Evolutionary conservation across 257 asterid species (phyloP).

Genomic region (Marsdenia floribunda): DNA sequence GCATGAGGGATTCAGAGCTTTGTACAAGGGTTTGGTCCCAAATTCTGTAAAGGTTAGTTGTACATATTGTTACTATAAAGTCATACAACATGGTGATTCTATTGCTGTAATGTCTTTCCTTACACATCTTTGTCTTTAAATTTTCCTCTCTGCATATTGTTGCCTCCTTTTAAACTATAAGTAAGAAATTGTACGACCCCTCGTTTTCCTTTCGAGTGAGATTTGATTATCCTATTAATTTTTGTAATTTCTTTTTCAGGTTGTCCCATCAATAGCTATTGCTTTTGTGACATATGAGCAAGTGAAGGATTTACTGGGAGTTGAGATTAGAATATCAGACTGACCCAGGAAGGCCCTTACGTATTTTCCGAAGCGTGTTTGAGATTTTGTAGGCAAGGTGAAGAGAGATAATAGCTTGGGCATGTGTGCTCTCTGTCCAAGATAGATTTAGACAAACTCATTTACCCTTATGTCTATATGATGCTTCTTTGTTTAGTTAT

Average conservation of each 20-base stretch:
- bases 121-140: not conserved
- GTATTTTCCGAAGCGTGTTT: conserved; percentile 16
- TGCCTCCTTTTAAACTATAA: not conserved
- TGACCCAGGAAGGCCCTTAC: conserved; percentile 32
- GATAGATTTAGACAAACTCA: conserved; percentile 14
- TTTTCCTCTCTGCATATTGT: not conserved
- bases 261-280: conserved; percentile 87
- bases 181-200: not conserved
- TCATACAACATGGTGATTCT: not conserved
- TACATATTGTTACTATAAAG: not conserved
- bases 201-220: not conserved
- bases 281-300: conserved; percentile 93
- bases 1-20: conserved; percentile 82
- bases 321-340: conserved; percentile 80
- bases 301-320: conserved; percentile 81
- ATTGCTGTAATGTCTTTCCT: not conserved
- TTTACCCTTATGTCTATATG: conserved; percentile 11
- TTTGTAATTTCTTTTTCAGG: conserved; percentile 40
- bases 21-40: conserved; percentile 96
- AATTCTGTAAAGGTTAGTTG: conserved; percentile 91
- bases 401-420: conserved; percentile 17
- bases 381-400: conserved; percentile 44
- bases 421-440: conserved; percentile 12
- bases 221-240: conserved; percentile 5
- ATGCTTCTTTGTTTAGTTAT: conserved; percentile 15